Conservation (phyloP, 371 early-diverging fungal species). For the Mortierella sp. region DNA sequence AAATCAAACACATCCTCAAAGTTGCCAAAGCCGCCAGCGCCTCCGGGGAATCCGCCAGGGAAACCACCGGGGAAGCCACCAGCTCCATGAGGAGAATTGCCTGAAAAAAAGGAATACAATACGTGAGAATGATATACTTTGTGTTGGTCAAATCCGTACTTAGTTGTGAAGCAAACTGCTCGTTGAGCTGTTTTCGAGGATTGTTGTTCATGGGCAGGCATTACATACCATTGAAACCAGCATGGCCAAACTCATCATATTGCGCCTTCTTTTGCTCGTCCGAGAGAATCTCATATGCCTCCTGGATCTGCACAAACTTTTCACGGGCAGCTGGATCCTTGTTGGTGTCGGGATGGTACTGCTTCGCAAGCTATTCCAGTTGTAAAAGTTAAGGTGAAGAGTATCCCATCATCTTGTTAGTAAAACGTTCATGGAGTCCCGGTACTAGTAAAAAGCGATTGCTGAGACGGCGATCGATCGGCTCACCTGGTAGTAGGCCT, state of each 20-base stretch:
- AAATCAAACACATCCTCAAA: slow-evolving; percentile 79
- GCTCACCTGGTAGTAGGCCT: slow-evolving; percentile 89
- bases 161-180: slow-evolving; percentile 19
- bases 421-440: too few species aligned
- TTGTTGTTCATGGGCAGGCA: background rate
- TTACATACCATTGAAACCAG: slow-evolving; percentile 64
- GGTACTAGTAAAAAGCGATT: background rate
- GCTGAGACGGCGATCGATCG: too few species aligned
- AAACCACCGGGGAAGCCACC: slow-evolving; percentile 72
- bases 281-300: slow-evolving; percentile 94
- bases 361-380: slow-evolving; percentile 83
- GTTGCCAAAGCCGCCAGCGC: slow-evolving; percentile 65
- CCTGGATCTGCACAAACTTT: slow-evolving; percentile 96
- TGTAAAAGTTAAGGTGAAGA: background rate
- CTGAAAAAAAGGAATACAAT: slow-evolving; percentile 29
- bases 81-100: slow-evolving; percentile 69
- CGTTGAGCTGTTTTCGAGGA: too few species aligned
- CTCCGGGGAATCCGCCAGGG: slow-evolving; percentile 66
- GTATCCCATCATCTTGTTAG: background rate
- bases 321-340: slow-evolving; percentile 92
- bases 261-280: slow-evolving; percentile 91
- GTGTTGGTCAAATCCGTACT: background rate
- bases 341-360: slow-evolving; percentile 97
- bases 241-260: slow-evolving; percentile 93
- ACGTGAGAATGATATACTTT: too few species aligned